Conservation (phyloP, 257 asterid species). For the Nicotiana attenuata region DNA sequence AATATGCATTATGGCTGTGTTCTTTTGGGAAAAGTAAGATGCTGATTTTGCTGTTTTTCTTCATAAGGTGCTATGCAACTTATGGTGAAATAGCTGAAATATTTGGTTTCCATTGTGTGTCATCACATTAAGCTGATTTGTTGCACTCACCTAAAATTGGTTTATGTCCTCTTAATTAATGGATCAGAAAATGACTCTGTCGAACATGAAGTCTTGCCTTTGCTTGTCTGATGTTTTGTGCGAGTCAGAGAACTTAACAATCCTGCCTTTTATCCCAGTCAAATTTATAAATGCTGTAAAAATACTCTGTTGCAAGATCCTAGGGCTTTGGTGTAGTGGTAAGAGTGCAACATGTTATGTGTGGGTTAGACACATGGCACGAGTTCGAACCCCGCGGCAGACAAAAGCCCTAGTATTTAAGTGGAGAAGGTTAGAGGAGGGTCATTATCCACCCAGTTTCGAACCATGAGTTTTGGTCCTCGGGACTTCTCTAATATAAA, state of each 20-base stretch:
- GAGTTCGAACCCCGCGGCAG: too few relatives aligned
- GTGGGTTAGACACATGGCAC: too few relatives aligned
- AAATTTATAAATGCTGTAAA: not conserved
- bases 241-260: not conserved
- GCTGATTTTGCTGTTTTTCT: not conserved
- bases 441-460: too few relatives aligned
- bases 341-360: too few relatives aligned
- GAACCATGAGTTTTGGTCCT: too few relatives aligned
- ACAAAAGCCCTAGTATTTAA: too few relatives aligned
- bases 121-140: not conserved
- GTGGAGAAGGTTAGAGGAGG: too few relatives aligned
- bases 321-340: too few relatives aligned
- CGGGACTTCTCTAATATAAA: too few relatives aligned
- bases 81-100: not conserved
- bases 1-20: not conserved
- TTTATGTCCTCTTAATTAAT: not conserved
- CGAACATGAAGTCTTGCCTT: not conserved
- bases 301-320: not conserved
- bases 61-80: not conserved
- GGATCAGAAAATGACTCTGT: not conserved
- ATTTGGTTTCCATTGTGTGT: not conserved
- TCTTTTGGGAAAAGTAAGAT: not conserved
- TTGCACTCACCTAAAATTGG: not conserved
- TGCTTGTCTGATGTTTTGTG: not conserved
- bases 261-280: not conserved